Base-by-base conservation (phyloP, 257 asterid genomes). In the Petrea volubilis region DNA sequence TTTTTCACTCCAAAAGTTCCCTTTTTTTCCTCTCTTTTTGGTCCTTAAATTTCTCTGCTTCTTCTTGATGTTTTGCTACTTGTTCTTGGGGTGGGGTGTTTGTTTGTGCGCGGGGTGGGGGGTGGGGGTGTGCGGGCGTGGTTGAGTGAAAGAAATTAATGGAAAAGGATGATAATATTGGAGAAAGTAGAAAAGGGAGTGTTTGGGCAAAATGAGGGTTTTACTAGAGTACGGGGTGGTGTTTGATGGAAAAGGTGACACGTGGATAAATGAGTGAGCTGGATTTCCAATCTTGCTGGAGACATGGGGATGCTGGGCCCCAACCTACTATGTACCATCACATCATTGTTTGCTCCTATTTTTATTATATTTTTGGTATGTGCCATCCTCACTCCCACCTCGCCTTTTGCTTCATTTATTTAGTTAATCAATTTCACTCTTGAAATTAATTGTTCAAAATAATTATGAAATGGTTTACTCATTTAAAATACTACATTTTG, bases 271-370 rank as follows among this genome's bases (percentile, higher is more conserved):
- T 72, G 27, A 70, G 6, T 64, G 77, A 72, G 74, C 72, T 77
- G 78, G 71, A 68, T 64, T 46, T 60, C 79, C 77, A 71, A 67
- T 79, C 79, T 80, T 80, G 81, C 78, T 72, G 85, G 85, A 71
- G 77, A 79, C 80, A 53, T 46, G 59, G 47, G 17, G 66, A 58
- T 59, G 47, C 70, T 78, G 67, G 70, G 47, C 27, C 31, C n/a
- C 71, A 64, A 55, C 76, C 73, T 52, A 64, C 77, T 80, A 34
- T n/a, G n/a, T n/a, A n/a, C n/a, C n/a, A n/a, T 55, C 77, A 61
- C 75, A 68, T 73, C 20, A 34, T 71, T 76, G 14, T 58, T 75
- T 47, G 50, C 66, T 36, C 28, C 3, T 5, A 10, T 33, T 64
- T 11, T 13, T 23, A 51, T 34, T 34, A 6, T 49, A 11, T 36